phyloP scores from a whole-genome alignment of 2,329 filamentous ascomycete genomes.

The Phialocephala subalpina region DNA sequence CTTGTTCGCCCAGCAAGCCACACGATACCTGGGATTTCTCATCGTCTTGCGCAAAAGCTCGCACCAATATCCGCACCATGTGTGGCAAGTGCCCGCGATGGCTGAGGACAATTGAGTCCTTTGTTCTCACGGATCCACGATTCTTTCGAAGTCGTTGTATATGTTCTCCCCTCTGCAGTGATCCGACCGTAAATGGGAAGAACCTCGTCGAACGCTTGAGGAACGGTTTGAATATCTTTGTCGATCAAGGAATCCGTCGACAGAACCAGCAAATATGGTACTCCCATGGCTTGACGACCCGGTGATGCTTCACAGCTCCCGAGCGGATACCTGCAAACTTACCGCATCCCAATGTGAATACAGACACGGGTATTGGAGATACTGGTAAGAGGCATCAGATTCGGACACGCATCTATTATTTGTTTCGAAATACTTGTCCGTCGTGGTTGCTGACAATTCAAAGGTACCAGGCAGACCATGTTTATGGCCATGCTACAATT shows the following conservation, averaged over 20 bases:
- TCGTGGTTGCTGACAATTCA: not conserved
- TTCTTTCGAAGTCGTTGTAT: not conserved
- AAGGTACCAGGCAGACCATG: conserved; percentile 27
- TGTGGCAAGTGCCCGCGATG: not conserved
- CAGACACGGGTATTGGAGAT: conserved; percentile 22
- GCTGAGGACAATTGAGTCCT: not conserved
- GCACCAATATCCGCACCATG: not conserved
- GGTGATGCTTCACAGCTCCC: conserved; percentile 23
- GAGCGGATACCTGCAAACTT: conserved; percentile 21
- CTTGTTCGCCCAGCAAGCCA: not conserved
- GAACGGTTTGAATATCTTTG: not conserved
- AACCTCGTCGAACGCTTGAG: not conserved
- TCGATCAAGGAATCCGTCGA: not conserved
- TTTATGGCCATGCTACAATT: conserved; percentile 25
- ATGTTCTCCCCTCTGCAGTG: not conserved
- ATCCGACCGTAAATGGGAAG: not conserved
- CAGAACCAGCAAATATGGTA: not conserved
- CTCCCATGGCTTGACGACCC: conserved; percentile 26
- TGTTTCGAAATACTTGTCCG: no score
- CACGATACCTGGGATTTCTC: not conserved
- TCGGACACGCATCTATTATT: not conserved
- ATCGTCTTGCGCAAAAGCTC: conserved; percentile 3
- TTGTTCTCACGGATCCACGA: not conserved
- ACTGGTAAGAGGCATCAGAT: conserved; percentile 7
- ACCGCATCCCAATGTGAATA: conserved; percentile 22